Evolutionary conservation across 139 green algal species (phyloP), one percentile per base, ranked within the genome.

Genomic region (Tetradesmus obliquus): DNA sequence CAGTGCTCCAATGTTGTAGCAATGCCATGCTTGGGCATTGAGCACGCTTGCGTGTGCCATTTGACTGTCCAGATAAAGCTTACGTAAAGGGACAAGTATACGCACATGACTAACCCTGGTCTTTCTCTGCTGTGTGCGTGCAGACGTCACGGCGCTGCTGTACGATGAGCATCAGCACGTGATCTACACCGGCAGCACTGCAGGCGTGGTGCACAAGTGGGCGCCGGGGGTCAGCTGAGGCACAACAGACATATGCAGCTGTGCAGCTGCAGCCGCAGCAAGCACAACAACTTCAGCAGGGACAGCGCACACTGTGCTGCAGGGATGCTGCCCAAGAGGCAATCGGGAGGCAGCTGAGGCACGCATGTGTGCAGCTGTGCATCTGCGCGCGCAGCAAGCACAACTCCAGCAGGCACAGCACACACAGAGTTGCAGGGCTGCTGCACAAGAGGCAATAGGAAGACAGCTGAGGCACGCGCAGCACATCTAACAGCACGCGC

Each of bases 141-240:
- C 85, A 89, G 85, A 89, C 66, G 85, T 89, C 3, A 89, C 85
- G 0, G 54, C 24, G 22, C 32, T 89, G 32, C 17, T 89, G 32
- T 89, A 89, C 53, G 85, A 89, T 53, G 85, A 89, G n/a, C 13
- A 20, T 2, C 53, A 5, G 0, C 71, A 89, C 66, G 55, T 53
- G 20, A 82, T 89, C n/a, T 89, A 82, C 85, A 82, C 85, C 9
- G 85, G 85, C 62, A 89, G 71, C 66, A 45, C 62, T 4, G 20
- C 45, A 51, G 85, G 85, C 45, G 17, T 66, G 20, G 69, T 84
- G 71, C 72, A 91, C 55, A 60, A 58, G 6, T 91, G 87, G 87
- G 72, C 19, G 9, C 17, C 71, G 53, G 66, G 86, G 8, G 71
- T 7, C 60, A 72, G 15, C 82, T 60, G 84, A 45, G 32, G 32